Conservation (phyloP, 495 filamentous ascomycete genomes). For the Talaromyces thailandensis region DNA sequence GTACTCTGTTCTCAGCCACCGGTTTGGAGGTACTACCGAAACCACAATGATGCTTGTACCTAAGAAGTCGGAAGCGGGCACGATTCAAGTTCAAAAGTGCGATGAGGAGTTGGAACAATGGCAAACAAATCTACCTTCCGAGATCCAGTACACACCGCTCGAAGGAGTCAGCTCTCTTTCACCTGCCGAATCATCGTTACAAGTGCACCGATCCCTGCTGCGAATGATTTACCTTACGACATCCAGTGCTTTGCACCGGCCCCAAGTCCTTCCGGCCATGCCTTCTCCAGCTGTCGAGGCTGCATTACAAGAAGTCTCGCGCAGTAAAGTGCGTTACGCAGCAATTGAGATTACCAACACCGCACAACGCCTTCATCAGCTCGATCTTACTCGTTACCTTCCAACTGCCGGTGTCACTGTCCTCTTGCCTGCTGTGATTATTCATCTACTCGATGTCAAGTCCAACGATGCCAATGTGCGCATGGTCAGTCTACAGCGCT, state of each 20-base stretch:
- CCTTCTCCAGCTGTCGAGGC: slow-evolving; percentile 46
- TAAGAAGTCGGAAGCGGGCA: slow-evolving; percentile 70
- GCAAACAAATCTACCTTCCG: slow-evolving; percentile 56
- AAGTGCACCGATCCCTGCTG: slow-evolving; percentile 66
- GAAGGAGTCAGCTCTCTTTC: slow-evolving; percentile 17
- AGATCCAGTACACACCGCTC: slow-evolving; percentile 50
- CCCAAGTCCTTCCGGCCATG: slow-evolving; percentile 73
- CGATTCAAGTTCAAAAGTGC: slow-evolving; percentile 61
- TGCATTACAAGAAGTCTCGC: slow-evolving; percentile 68
- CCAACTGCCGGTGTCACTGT: slow-evolving; percentile 86
- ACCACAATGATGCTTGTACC: slow-evolving; percentile 87
- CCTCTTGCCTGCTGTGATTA: slow-evolving; percentile 81
- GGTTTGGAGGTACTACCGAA: slow-evolving; percentile 64
- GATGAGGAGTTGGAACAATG: slow-evolving; percentile 67
- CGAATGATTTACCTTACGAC: slow-evolving; percentile 88
- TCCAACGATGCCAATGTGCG: slow-evolving; percentile 59
- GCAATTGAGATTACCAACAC: slow-evolving; percentile 75
- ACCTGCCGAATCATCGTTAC: slow-evolving; percentile 49
- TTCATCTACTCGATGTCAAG: slow-evolving; percentile 84
- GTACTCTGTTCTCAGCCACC: slow-evolving; percentile 79
- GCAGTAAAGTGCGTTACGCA: slow-evolving; percentile 67
- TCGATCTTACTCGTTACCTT: slow-evolving; percentile 64
- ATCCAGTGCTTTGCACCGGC: slow-evolving; percentile 76
- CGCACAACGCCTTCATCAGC: slow-evolving; percentile 58
- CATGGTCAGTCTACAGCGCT: slow-evolving; percentile 60